phyloP scores from a whole-genome alignment of 2,329 filamentous ascomycete species.

The Zopfia rhizophila region DNA sequence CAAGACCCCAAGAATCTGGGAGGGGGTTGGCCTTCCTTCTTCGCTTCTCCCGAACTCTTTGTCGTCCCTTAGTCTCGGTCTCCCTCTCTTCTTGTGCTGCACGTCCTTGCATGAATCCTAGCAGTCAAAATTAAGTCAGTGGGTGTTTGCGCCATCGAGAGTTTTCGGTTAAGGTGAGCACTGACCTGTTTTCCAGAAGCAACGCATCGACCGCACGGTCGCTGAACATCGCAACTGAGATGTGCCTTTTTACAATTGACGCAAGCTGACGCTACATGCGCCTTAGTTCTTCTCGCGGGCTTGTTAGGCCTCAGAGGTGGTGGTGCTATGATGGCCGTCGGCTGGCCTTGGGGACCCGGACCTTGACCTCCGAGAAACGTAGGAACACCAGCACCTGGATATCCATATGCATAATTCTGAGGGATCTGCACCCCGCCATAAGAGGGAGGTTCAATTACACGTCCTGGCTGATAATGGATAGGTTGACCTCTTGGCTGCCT shows the following conservation, averaged over 20 bases:
- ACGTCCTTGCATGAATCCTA: constrained; percentile 84
- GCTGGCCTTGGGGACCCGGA: constrained; percentile 44
- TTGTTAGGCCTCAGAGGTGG: constrained; percentile 43
- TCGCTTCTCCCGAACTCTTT: constrained; percentile 46
- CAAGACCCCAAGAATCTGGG: constrained; percentile 36
- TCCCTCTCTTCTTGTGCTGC: constrained; percentile 84
- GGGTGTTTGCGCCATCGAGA: neutral
- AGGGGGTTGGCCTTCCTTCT: constrained; percentile 38
- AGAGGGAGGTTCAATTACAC: constrained; percentile 34
- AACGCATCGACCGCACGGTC: constrained; percentile 81
- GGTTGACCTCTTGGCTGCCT: constrained; percentile 33
- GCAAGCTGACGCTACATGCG: constrained; percentile 85
- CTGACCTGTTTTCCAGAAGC: constrained; percentile 76
- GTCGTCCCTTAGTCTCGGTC: constrained; percentile 77
- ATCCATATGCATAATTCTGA: constrained; percentile 44
- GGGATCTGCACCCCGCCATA: constrained; percentile 35
- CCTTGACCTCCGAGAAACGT: constrained; percentile 40
- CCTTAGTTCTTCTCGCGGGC: constrained; percentile 67
- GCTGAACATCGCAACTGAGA: constrained; percentile 73
- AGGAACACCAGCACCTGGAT: constrained; percentile 34
- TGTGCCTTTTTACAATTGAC: constrained; percentile 88
- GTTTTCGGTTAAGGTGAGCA: constrained; percentile 15
- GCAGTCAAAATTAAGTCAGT: constrained; percentile 24
- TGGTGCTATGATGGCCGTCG: constrained; percentile 44
- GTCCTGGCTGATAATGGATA: constrained; percentile 39